Evolutionary conservation across 2,329 filamentous ascomycete species (phyloP), one percentile per base, ranked within the genome.

Genomic region (Epichloe brachyelytri): DNA sequence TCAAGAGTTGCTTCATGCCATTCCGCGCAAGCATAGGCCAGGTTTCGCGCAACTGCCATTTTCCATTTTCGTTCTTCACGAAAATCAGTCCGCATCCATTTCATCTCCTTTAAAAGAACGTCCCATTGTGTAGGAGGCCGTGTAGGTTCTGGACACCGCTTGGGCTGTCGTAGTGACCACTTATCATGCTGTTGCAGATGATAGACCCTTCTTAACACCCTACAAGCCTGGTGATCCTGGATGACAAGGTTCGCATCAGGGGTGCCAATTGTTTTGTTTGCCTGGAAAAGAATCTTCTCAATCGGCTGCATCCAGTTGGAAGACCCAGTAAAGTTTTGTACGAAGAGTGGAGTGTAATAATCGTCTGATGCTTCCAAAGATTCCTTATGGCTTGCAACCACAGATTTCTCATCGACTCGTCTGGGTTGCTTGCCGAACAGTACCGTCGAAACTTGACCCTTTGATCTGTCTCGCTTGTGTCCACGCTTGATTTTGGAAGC

Each of bases 21-120:
- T 58, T 91, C 83, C 0, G 85, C 87, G 65, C 91, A 97, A 60
- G 85, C 86, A 60, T 83, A 74, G 1, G 89, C 93, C 53, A 95
- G 74, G 52, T 83, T 88, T 53, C 83, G 84, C 5, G 90, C 90
- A 37, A 85, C 78, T 2, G 85, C 79, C 62, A 81, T 82, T 69
- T 96, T 97, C 89, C 90, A 95, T 64, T 95, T 95, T 40, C 88
- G 76, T 65, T 97, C 93, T 67, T 96, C 88, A 48, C 86, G 79
- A 62, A 96, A 97, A 67, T 98, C 93, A 2, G 89, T 96, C 48
- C 90, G 81, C 88, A 98, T 94, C 91, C 91, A 97, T 65, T 90
- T 95, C 79, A 91, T 88, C 70, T 98, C 90, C 58, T 89, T 79
- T 34, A 98, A 71, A 51, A 97, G 66, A 49, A 91, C 77, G 68